Base-by-base conservation (phyloP, 192 early-diverging fungal genomes). In the Podila epicladia region DNA sequence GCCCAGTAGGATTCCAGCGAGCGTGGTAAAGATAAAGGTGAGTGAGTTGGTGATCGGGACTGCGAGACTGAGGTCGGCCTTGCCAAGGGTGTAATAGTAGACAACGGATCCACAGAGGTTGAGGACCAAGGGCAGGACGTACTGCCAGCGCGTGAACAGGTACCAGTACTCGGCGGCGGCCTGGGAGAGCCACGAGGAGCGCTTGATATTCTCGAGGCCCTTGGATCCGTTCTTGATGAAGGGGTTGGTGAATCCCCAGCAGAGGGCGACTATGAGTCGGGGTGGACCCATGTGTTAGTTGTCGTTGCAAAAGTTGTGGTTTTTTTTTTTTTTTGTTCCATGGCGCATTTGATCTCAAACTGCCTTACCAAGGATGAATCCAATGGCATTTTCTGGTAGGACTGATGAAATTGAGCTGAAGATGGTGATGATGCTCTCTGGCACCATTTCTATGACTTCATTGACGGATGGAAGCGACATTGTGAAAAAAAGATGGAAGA, bases 191-290 rank as follows among this genome's bases (percentile, higher is more conserved):
- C 92, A 92, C 11, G 55, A 85, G 62, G 72, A 45, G 29, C 82
- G 83, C 66, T 90, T 89, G 51, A 98, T 87, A 11, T 75, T 62
- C 50, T 96, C 94, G n/a, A 99, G 82, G 12, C 95, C 97, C 33
- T 71, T 71, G 61, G 91, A 94, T 15, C 95, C 97, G 26, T 85
- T 84, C 83, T 97, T 97, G 72, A 99, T 96, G 73, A 99, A 96
- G 2, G 97, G 97, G 73, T 99, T 99, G 9, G 97, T 98, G 65
- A 92, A 92, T 19, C 97, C 97, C 97, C 97, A 99, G 74, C 94
- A 97, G 19, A 96, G 67, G 1, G 95, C 94, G 17, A 95, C 94
- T 79, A 87, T 32, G n/a, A 2, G 35, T 45, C 0, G 41, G n/a
- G 32, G 13, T 4, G 9, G 59, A 22, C 4, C 17, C 2, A 19